Conservation (phyloP, 2,329 filamentous ascomycete genomes). For the Microsporum audouinii region DNA sequence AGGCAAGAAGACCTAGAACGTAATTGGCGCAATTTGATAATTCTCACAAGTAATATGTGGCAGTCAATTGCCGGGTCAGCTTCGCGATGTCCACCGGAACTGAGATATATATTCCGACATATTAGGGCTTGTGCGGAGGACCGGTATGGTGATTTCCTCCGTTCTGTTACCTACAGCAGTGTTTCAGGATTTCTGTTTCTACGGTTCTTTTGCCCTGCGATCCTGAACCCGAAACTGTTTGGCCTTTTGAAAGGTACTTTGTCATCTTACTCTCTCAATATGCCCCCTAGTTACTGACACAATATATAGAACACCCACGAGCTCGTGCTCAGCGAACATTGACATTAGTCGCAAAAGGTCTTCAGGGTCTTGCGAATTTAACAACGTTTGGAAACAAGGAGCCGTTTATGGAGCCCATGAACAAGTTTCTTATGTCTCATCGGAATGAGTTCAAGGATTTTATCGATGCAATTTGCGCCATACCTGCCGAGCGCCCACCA, state of each 20-base stretch:
- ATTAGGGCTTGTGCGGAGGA: constrained; percentile 87
- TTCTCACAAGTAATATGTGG: constrained; percentile 74
- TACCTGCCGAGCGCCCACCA: constrained; percentile 58
- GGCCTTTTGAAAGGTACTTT: constrained; percentile 58
- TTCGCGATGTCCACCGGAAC: constrained; percentile 62
- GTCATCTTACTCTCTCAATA: not conserved
- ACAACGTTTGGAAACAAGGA: constrained; percentile 89
- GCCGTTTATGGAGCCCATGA: constrained; percentile 99
- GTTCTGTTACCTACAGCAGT: constrained; percentile 82
- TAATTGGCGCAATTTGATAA: constrained; percentile 70
- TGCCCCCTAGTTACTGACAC: not conserved
- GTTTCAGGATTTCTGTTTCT: constrained; percentile 92
- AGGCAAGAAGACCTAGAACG: constrained; percentile 60
- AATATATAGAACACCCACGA: constrained; percentile 60
- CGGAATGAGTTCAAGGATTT: constrained; percentile 74
- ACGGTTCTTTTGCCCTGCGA: constrained; percentile 91
- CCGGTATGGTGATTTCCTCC: constrained; percentile 82
- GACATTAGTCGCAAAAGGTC: constrained; percentile 81
- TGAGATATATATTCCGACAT: constrained; percentile 78
- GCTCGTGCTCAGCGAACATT: constrained; percentile 74
- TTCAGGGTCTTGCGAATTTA: constrained; percentile 84
- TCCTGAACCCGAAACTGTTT: constrained; percentile 88
- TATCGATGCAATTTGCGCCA: constrained; percentile 74
- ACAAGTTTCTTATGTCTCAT: constrained; percentile 65
- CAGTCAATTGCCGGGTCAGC: constrained; percentile 67